Evolutionary conservation across 139 green algal genomes (phyloP).

Genomic region (Micractinium conductrix): DNA sequence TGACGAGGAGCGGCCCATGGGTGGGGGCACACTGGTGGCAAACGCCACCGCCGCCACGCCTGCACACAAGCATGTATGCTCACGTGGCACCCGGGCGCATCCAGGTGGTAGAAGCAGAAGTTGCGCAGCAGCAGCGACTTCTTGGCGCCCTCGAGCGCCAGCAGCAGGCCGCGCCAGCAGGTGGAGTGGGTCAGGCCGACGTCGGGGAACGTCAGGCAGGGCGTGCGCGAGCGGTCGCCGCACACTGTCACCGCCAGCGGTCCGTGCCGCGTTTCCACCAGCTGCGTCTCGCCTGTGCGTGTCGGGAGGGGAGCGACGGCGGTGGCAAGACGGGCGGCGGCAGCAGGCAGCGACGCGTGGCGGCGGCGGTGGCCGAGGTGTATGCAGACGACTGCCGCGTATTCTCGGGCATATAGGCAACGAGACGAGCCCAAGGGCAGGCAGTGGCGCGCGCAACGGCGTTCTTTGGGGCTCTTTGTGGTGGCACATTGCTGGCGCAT

Average conservation of each 20-base stretch:
- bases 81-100: conserved; percentile 52
- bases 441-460: no score
- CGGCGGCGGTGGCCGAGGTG: no score
- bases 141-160: conserved; percentile 17
- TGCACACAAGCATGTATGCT: neutral
- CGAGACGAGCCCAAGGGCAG: no score
- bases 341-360: no score
- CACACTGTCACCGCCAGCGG: conserved; percentile 38
- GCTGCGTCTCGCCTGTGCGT: conserved; percentile 13
- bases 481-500: no score
- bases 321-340: no score
- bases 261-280: conserved; percentile 34
- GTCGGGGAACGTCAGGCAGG: conserved; percentile 58
- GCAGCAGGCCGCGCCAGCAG: conserved; percentile 55
- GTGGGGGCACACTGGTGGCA: neutral
- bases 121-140: conserved; percentile 47
- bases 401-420: no score
- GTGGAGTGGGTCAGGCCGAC: conserved; percentile 56
- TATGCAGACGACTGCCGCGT: no score
- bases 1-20: no score
- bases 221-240: conserved; percentile 38
- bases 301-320: no score
- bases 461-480: no score
- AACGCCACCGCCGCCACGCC: neutral
- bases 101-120: conserved; percentile 55